Evolutionary conservation across 176 grass and related monocot genomes (phyloP).

Genomic region (Aechmea fasciata): DNA sequence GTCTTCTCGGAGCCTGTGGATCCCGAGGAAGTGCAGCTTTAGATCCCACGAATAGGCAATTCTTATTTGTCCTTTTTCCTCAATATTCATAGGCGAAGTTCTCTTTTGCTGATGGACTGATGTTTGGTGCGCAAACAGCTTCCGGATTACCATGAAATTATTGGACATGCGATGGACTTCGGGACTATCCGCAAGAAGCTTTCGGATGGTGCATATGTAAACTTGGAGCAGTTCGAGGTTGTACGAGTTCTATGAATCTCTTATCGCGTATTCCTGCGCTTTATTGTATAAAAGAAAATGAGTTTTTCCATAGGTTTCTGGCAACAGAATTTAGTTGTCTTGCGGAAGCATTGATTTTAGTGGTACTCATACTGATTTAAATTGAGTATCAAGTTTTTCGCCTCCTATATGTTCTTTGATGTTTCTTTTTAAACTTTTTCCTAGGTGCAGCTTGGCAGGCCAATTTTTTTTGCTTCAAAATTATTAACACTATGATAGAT

Average conservation of each 20-base stretch:
- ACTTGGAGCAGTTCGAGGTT: constrained; percentile 63
- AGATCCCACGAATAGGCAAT: not conserved
- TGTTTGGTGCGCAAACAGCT: constrained; percentile 31
- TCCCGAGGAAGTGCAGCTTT: constrained; percentile 37
- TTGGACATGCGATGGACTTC: constrained; percentile 63
- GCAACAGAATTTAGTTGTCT: too few species aligned
- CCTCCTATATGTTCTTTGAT: too few species aligned
- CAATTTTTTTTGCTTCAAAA: too few species aligned
- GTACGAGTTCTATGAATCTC: constrained; percentile 1
- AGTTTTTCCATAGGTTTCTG: not conserved
- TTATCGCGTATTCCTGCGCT: not conserved
- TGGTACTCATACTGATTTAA: too few species aligned
- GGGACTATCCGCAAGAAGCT: constrained; percentile 61
- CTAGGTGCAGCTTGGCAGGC: too few species aligned
- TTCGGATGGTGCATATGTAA: constrained; percentile 36
- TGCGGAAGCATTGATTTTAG: too few species aligned
- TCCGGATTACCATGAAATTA: constrained; percentile 58
- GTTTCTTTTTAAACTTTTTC: too few species aligned
- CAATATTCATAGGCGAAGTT: not conserved
- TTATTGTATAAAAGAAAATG: not conserved
- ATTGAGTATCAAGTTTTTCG: too few species aligned
- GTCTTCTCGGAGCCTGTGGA: constrained; percentile 65
- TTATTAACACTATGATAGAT: too few species aligned
- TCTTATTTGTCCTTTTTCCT: not conserved
- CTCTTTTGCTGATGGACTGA: not conserved